Evolutionary conservation across 345 rosid species (phyloP).

Genomic region (Lepidium didymum): DNA sequence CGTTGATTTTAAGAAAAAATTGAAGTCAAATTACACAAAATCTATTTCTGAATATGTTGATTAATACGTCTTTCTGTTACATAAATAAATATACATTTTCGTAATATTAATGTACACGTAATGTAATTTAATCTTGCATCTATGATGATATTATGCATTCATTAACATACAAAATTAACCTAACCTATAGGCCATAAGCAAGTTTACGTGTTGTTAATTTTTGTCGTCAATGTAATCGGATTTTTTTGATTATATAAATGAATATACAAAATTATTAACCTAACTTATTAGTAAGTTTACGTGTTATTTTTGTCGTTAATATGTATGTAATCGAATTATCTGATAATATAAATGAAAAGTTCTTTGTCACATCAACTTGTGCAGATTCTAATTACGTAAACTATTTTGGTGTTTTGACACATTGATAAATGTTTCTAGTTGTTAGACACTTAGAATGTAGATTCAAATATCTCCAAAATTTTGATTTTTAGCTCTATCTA

Average conservation of each 20-base stretch:
- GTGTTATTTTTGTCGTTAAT: not conserved
- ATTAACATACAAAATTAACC: too few relatives aligned
- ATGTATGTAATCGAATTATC: not conserved
- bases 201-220: too few relatives aligned
- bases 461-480: not conserved
- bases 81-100: too few relatives aligned
- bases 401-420: not conserved
- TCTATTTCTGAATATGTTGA: conserved; percentile 5
- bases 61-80: not conserved
- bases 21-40: conserved; percentile 19
- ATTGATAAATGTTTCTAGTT: not conserved
- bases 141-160: not conserved
- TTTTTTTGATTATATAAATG: too few relatives aligned
- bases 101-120: not conserved
- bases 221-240: too few relatives aligned
- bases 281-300: conserved; percentile 10
- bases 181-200: too few relatives aligned
- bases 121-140: not conserved
- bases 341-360: not conserved
- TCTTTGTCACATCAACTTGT: not conserved
- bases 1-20: conserved; percentile 21
- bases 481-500: not conserved
- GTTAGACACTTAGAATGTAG: not conserved
- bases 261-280: not conserved
- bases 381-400: not conserved